Evolutionary conservation across 164 flowering plant species (phyloP), one percentile per base, ranked within the genome.

Genomic region (Tetrastigma voinierianum): DNA sequence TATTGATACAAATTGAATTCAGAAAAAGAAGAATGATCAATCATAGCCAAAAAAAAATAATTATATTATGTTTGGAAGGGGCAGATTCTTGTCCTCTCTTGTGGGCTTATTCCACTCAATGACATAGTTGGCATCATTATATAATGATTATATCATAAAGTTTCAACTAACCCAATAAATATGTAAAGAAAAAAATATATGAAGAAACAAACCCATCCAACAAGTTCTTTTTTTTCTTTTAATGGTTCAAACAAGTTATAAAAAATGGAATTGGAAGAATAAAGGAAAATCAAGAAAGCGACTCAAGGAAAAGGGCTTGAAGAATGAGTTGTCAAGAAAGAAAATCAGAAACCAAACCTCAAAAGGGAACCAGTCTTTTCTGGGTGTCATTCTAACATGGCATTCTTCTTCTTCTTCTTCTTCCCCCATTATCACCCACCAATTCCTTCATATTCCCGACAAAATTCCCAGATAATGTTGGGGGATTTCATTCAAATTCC

Each of bases 91-190:
- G 70, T 59, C 70, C 19, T 32, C 16, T 58, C 24, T 19, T 4
- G 20, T 23, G 61, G 63, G 32, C 32, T 52, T 59, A 23, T 48
- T 16, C 64, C 55, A 44, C 45, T n/a, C 10, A 4, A 51, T 14
- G 48, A 1, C 70, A 20, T 72, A 54, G 71, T 45, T 63, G 64
- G 67, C 66, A 21, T 49, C 59, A 14, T 18, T 14, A 32, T 67
- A 12, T n/a, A n/a, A n/a, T n/a, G n/a, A n/a, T 18, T 47, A 23
- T 52, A 67, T 51, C 59, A 24, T 24, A 18, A 62, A 7, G 6
- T 32, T 32, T 20, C 66, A 67, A 61, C 57, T 23, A 46, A 62
- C 60, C 67, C 70, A 54, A 57, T 57, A 49, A 59, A 14, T 23
- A 25, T 16, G 46, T 46, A 59, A 9, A 46, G 23, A 55, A 57